Evolutionary conservation across 108 stramenopile genomes (phyloP).

Genomic region (Mayamaea pseudoterrestris): DNA sequence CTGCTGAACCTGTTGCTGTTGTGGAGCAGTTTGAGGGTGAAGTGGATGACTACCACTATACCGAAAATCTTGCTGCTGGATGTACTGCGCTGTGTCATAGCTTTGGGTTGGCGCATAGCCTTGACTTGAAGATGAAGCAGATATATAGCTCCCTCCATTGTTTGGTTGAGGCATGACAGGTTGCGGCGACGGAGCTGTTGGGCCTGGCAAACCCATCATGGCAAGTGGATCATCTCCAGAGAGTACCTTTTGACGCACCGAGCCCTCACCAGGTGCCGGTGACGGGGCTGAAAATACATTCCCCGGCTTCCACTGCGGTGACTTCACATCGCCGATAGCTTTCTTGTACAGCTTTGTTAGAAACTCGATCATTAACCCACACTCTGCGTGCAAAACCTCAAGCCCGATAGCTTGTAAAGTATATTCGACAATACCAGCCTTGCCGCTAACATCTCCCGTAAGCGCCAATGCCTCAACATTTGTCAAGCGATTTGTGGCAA

Average conservation of each 20-base stretch:
- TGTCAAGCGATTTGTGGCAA: slow-evolving; percentile 23
- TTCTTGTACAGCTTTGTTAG: slow-evolving; percentile 34
- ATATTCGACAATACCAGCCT: slow-evolving; percentile 30
- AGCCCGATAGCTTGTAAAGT: slow-evolving; percentile 19
- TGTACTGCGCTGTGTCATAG: not conserved
- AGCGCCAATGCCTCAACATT: slow-evolving; percentile 41
- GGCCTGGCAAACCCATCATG: slow-evolving; percentile 5
- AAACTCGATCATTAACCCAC: slow-evolving; percentile 50
- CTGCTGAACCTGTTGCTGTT: slow-evolving; percentile 3
- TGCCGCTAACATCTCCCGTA: slow-evolving; percentile 15
- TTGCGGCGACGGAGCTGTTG: not conserved
- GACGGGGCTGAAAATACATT: slow-evolving; percentile 20
- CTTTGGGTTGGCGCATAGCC: not conserved
- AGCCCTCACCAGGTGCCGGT: slow-evolving; percentile 36
- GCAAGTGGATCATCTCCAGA: slow-evolving; percentile 33
- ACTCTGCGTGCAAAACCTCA: slow-evolving; percentile 32
- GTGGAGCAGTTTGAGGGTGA: not conserved
- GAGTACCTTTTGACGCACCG: slow-evolving; percentile 27
- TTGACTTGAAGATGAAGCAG: not conserved
- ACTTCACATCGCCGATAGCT: slow-evolving; percentile 44
- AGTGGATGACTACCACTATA: not conserved
- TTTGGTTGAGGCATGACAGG: not conserved
- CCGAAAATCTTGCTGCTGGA: not conserved
- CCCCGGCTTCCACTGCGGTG: slow-evolving; percentile 1
- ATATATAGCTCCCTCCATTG: not conserved